Percentiles rank a stretch among this genome's conserved stretches.
phyloP scores from a whole-genome alignment of 148 eudicot genomes.

The Fagopyrum homotropicum region DNA sequence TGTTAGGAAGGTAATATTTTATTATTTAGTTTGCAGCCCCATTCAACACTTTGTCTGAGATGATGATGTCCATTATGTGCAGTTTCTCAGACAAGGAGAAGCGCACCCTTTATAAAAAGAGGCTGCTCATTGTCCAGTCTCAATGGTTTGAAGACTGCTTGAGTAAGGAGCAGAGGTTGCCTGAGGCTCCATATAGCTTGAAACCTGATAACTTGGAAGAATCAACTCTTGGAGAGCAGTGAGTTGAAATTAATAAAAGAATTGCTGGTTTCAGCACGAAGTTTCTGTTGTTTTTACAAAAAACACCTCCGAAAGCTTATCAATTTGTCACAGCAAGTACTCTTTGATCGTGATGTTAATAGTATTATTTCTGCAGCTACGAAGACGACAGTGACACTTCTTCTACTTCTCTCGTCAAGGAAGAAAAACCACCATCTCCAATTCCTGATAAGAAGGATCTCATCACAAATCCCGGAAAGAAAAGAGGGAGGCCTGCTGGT shows the following conservation, averaged over 20 bases:
- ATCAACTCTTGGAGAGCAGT: conserved; percentile 37
- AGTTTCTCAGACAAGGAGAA: conserved; percentile 60
- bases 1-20: conserved; percentile 42
- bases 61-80: background rate
- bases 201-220: conserved; percentile 48
- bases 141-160: conserved; percentile 85
- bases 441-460: conserved; percentile 12
- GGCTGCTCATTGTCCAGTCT: conserved; percentile 51
- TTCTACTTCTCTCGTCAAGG: conserved; percentile 22
- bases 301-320: background rate
- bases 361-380: conserved; percentile 19
- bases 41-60: background rate
- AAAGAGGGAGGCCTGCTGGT: conserved; percentile 56
- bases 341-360: conserved; percentile 2
- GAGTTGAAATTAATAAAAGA: conserved; percentile 9
- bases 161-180: conserved; percentile 41
- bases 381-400: conserved; percentile 15
- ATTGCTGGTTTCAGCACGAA: conserved; percentile 1
- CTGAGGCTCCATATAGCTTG: conserved; percentile 52
- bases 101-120: conserved; percentile 33
- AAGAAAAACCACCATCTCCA: conserved; percentile 22
- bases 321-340: background rate
- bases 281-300: background rate
- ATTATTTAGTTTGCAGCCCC: background rate
- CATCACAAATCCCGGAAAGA: conserved; percentile 31